phyloP scores from a whole-genome alignment of 257 asterid species.

The Lycium barbarum region DNA sequence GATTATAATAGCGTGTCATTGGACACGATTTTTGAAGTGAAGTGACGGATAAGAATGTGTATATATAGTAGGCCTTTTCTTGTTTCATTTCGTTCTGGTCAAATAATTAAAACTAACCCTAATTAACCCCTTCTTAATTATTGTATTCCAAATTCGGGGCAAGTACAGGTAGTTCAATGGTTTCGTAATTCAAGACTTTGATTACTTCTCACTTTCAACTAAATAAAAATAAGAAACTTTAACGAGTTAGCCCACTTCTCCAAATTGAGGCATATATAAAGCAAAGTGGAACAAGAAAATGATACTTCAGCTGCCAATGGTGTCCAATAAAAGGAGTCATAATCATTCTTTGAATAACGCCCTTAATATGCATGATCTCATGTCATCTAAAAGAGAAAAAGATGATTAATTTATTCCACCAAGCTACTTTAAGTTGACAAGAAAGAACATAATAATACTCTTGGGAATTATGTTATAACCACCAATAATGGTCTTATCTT shows the following conservation, averaged over 20 bases:
- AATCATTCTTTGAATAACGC: conserved; percentile 29
- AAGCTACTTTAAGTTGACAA: conserved; percentile 34
- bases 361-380: conserved; percentile 19
- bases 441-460: conserved; percentile 8
- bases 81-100: conserved; percentile 34
- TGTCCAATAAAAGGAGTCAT: conserved; percentile 26
- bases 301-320: conserved; percentile 60
- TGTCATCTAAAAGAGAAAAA: not conserved
- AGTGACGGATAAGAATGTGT: conserved; percentile 58
- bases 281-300: conserved; percentile 51
- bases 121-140: conserved; percentile 36
- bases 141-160: conserved; percentile 26
- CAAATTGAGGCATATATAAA: conserved; percentile 47
- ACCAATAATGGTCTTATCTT: not conserved
- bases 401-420: not conserved
- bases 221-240: conserved; percentile 32
- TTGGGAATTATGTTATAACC: conserved; percentile 24
- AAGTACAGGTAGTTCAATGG: conserved; percentile 66
- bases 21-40: conserved; percentile 45
- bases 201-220: conserved; percentile 61
- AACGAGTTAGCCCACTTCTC: conserved; percentile 32
- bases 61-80: conserved; percentile 46
- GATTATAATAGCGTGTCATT: conserved; percentile 51
- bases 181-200: conserved; percentile 51
- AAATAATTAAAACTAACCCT: conserved; percentile 60